Conservation (phyloP, 129 eudicot species). For the Scalesia atractyloides region DNA sequence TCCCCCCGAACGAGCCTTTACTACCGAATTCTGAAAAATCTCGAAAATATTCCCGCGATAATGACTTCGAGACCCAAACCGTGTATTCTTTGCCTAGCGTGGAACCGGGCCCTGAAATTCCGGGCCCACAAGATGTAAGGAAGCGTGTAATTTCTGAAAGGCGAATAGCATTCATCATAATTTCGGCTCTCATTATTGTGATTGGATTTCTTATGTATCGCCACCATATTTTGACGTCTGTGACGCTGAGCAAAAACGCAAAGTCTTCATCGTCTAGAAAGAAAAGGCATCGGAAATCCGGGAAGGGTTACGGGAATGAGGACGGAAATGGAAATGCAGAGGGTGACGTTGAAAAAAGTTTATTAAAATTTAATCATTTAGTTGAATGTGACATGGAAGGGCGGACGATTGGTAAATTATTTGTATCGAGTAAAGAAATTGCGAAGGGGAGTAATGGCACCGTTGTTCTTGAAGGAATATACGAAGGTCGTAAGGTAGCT, state of each 20-base stretch:
- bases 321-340: constrained; percentile 26
- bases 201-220: constrained; percentile 40
- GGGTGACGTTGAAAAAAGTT: constrained; percentile 39
- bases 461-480: constrained; percentile 81
- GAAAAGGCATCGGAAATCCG: constrained; percentile 61
- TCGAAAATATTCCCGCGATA: constrained; percentile 22
- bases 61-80: constrained; percentile 29
- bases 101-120: constrained; percentile 16
- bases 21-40: constrained; percentile 36
- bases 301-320: constrained; percentile 45
- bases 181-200: constrained; percentile 28
- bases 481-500: constrained; percentile 93
- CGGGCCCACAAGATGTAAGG: constrained; percentile 29
- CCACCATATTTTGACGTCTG: constrained; percentile 24
- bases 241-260: constrained; percentile 29
- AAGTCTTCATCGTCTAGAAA: constrained; percentile 52
- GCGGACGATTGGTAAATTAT: constrained; percentile 74
- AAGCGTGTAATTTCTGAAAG: constrained; percentile 31
- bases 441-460: constrained; percentile 99
- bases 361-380: constrained; percentile 49
- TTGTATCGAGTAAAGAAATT: constrained; percentile 73
- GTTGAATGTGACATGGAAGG: constrained; percentile 43
- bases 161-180: constrained; percentile 22
- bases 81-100: constrained; percentile 31
- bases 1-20: constrained; percentile 37